These are phyloP conservation scores for Hymenoscyphus scutula DNA, from an alignment of 2,329 filamentous ascomycete species.

Conservation along the genomic window DNA sequence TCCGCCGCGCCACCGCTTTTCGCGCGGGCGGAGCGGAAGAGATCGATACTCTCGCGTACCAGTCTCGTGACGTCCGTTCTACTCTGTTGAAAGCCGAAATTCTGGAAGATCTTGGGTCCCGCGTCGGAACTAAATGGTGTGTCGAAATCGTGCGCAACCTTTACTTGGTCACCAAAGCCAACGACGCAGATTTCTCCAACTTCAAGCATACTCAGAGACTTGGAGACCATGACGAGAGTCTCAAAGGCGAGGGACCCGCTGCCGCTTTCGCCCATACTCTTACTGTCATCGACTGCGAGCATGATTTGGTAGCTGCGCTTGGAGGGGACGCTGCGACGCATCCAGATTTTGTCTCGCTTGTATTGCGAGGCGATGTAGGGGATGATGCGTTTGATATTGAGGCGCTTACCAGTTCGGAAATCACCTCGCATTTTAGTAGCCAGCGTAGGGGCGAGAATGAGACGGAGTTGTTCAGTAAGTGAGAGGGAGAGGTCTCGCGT, in stretches of 20 bases:
- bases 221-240: constrained; percentile 86
- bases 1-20: constrained; percentile 56
- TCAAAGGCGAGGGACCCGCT: constrained; percentile 84
- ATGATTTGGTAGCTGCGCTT: constrained; percentile 97
- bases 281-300: constrained; percentile 93
- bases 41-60: constrained; percentile 71
- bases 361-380: constrained; percentile 98
- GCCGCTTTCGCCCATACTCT: constrained; percentile 81
- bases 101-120: constrained; percentile 78
- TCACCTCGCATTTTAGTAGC: constrained; percentile 95
- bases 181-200: constrained; percentile 90
- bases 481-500: constrained; percentile 86
- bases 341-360: constrained; percentile 99
- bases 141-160: constrained; percentile 82
- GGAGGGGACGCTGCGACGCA: constrained; percentile 85
- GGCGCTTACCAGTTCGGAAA: constrained; percentile 94
- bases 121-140: constrained; percentile 77
- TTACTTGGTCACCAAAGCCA: constrained; percentile 81
- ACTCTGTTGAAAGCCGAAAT: constrained; percentile 81
- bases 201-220: constrained; percentile 87
- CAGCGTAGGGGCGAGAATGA: constrained; percentile 91
- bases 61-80: constrained; percentile 82
- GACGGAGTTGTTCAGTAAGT: constrained; percentile 88
- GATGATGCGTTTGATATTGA: constrained; percentile 99
- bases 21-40: constrained; percentile 73